A percentile compares a stretch with the other conserved stretches of the same genome.
These are phyloP conservation scores for Craspedostauros australis DNA, from an alignment of 108 stramenopile genomes.

Conservation along the genomic window DNA sequence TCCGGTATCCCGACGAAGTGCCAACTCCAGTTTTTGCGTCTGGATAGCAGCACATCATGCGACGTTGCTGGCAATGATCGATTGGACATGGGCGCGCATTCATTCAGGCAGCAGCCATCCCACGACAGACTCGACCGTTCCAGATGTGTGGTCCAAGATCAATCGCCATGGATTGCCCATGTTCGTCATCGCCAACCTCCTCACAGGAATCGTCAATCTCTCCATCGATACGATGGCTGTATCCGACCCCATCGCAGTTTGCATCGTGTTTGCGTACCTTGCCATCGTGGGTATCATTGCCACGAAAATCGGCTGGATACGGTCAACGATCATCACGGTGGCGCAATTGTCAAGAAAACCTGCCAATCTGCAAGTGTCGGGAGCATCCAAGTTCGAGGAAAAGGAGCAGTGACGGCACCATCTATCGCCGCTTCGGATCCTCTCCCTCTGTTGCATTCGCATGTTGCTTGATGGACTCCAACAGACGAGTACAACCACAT, in stretches of 20 bases:
- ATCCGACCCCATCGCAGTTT: constrained; percentile 39
- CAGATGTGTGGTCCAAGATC: constrained; percentile 42
- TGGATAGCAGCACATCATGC: constrained; percentile 72
- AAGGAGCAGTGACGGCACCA: too few species aligned
- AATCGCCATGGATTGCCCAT: constrained; percentile 78
- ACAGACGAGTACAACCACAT: too few species aligned
- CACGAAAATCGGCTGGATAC: too few species aligned
- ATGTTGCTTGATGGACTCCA: too few species aligned
- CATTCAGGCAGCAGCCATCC: too few species aligned
- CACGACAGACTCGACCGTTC: constrained; percentile 5
- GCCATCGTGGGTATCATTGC: constrained; percentile 38
- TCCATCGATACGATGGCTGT: constrained; percentile 71
- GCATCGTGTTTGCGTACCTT: constrained; percentile 54
- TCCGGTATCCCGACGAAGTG: constrained; percentile 73
- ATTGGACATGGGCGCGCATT: constrained; percentile 20
- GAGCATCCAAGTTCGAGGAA: too few species aligned
- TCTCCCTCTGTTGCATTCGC: too few species aligned
- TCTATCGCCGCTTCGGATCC: too few species aligned
- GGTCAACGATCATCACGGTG: too few species aligned
- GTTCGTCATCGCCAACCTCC: constrained; percentile 83
- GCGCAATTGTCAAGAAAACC: too few species aligned
- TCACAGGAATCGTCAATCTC: constrained; percentile 85
- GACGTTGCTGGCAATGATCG: constrained; percentile 22
- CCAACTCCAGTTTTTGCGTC: constrained; percentile 62
- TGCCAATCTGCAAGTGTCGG: too few species aligned